A percentile compares a stretch with the other conserved stretches of the same genome.
Evolutionary conservation across 1,139 yeast species (phyloP).

Genomic region (Geotrichum europaeum): DNA sequence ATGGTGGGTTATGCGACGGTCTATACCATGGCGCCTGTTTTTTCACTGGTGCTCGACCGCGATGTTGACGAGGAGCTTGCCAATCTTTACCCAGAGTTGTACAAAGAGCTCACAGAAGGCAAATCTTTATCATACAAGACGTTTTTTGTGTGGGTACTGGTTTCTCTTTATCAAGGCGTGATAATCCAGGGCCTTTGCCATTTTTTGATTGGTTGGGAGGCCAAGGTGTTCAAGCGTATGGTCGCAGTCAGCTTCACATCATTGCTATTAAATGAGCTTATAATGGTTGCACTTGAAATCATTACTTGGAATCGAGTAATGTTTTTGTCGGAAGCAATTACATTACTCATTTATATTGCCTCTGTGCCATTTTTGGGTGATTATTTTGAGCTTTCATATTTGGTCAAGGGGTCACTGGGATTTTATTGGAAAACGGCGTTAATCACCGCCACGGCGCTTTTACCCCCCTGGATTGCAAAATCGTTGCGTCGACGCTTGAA

Average conservation of each 20-base stretch:
- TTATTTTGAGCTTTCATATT: slow-evolving; percentile 63
- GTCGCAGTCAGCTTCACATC: slow-evolving; percentile 83
- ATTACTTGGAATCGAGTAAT: slow-evolving; percentile 83
- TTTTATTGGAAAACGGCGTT: slow-evolving; percentile 67
- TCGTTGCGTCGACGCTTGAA: slow-evolving; percentile 65
- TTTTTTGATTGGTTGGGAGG: slow-evolving; percentile 55
- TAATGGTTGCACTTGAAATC: slow-evolving; percentile 90
- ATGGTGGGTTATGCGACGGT: slow-evolving; percentile 98
- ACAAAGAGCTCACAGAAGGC: slow-evolving; percentile 86
- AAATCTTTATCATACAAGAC: slow-evolving; percentile 79
- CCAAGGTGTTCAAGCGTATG: slow-evolving; percentile 55
- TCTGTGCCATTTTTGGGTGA: slow-evolving; percentile 83
- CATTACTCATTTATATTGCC: slow-evolving; percentile 60
- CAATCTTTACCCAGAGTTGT: slow-evolving; percentile 86
- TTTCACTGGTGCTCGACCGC: slow-evolving; percentile 82
- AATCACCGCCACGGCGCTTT: slow-evolving; percentile 61
- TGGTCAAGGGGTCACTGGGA: slow-evolving; percentile 44
- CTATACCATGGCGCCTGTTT: slow-evolving; percentile 98
- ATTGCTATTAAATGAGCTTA: slow-evolving; percentile 73
- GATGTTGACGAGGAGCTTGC: slow-evolving; percentile 91
- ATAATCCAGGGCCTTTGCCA: slow-evolving; percentile 76
- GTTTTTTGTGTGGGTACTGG: slow-evolving; percentile 84
- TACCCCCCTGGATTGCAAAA: slow-evolving; percentile 88
- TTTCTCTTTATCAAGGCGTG: slow-evolving; percentile 83
- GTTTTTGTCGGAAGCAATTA: slow-evolving; percentile 66